Evolutionary conservation across 371 early-diverging fungal species (phyloP), one percentile per base, ranked within the genome.

Genomic region (Chytridium lagenaria): DNA sequence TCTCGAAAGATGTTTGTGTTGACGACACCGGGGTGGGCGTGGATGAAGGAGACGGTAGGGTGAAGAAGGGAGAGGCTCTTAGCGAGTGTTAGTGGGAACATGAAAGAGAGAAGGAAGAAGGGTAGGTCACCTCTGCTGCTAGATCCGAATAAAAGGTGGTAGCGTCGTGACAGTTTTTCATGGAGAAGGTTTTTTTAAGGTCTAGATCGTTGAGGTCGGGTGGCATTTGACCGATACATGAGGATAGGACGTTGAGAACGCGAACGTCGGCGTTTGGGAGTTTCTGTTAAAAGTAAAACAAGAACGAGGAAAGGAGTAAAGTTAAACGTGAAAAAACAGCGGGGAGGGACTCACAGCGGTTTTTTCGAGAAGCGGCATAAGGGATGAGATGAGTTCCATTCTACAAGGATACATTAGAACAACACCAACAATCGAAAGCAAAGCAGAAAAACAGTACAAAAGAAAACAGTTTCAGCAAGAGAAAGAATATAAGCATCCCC

Each of bases 121-220:
- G n/a, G 5, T 7, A 26, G 15, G 15, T 10, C 23, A 57, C 57
- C 59, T 76, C 63, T 16, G 72, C 69, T 10, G 71, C 28, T 16
- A 80, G 44, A 59, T 80, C 80, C 55, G 73, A 78, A 51, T 80
- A 80, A 15, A 68, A 51, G 59, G 68, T 26, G 15, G 74, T 65
- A 15, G 80, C 51, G 23, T 78, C 75, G n/a, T n/a, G n/a, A n/a
- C n/a, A n/a, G n/a, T n/a, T n/a, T n/a, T n/a, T n/a, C n/a, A n/a
- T n/a, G n/a, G 5, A 76, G 73, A 2, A 49, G 50, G 26, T 75
- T 40, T 51, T 64, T 34, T 76, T 74, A 22, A 80, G 74, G 31
- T 78, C 81, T 50, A 76, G 38, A 55, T 80, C 78, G 2, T 70
- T 59, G 16, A 55, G 28, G 26, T 70, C 57, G 23, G 57, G 23